phyloP scores from a whole-genome alignment of 352 stramenopile species.

The Phytophthora kernoviae region DNA sequence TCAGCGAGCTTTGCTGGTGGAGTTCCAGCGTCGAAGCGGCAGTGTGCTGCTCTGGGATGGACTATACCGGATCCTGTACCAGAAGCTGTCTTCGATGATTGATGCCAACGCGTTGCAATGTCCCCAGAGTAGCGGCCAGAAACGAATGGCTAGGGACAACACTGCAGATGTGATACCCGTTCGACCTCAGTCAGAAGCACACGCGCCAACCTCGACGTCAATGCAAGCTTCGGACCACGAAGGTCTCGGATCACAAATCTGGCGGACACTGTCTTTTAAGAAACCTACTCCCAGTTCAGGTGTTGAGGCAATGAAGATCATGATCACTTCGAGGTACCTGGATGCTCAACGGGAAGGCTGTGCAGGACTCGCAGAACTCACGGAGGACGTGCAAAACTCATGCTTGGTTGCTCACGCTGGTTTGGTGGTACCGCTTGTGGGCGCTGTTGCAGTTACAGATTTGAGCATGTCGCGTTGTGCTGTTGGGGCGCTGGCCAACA shows the following conservation, averaged over 20 bases:
- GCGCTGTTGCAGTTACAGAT: constrained; percentile 51
- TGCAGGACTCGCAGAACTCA: constrained; percentile 70
- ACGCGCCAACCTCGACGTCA: constrained; percentile 1
- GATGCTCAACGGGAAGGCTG: constrained; percentile 82
- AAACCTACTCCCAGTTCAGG: constrained; percentile 62
- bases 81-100: constrained; percentile 54
- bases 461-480: constrained; percentile 73
- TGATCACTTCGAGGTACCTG: constrained; percentile 74
- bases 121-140: constrained; percentile 74
- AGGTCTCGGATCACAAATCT: constrained; percentile 61
- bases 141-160: constrained; percentile 35
- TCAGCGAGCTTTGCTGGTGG: constrained; percentile 54
- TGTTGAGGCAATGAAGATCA: constrained; percentile 86
- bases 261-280: constrained; percentile 55
- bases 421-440: constrained; percentile 60
- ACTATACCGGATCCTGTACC: constrained; percentile 77
- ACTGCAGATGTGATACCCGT: not conserved
- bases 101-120: constrained; percentile 56
- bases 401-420: constrained; percentile 60
- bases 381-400: constrained; percentile 63
- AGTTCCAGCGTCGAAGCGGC: constrained; percentile 77
- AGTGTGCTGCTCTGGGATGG: constrained; percentile 82
- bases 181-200: constrained; percentile 1
- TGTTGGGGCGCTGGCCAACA: constrained; percentile 70
- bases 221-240: constrained; percentile 31